phyloP scores from a whole-genome alignment of 768 basidiomycete genomes.

The Mycena albidolilacea region DNA sequence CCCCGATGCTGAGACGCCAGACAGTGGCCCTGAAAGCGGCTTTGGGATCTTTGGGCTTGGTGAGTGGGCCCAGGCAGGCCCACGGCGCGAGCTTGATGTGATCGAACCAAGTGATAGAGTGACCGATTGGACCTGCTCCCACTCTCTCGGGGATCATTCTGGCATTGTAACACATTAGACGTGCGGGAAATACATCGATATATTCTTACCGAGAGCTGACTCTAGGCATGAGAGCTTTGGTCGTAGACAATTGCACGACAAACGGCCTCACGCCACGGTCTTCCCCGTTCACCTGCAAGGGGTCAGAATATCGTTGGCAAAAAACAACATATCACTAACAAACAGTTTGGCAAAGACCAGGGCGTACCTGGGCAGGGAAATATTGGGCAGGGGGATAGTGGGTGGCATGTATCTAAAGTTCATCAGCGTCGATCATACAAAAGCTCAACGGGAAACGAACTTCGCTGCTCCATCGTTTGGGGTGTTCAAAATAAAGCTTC shows the following conservation, averaged over 20 bases:
- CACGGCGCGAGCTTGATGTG: background rate
- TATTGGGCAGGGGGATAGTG: background rate
- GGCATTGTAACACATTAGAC: background rate
- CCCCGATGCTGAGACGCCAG: slow-evolving; percentile 1
- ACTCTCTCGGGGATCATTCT: background rate
- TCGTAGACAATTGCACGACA: slow-evolving; percentile 8
- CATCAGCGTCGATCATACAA: background rate
- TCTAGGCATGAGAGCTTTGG: background rate
- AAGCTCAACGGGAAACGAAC: background rate
- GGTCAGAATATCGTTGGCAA: background rate
- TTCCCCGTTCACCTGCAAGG: background rate
- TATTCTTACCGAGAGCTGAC: background rate
- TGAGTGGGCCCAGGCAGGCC: background rate
- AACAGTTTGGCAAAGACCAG: slow-evolving; percentile 17
- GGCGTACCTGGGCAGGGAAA: background rate
- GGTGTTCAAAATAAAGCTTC: slow-evolving; percentile 44
- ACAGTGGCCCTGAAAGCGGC: background rate
- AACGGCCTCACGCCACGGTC: background rate
- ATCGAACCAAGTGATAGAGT: slow-evolving; percentile 13
- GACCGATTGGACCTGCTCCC: background rate
- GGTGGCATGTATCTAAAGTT: slow-evolving; percentile 18
- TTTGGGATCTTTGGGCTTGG: background rate
- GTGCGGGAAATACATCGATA: background rate
- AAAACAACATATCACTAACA: background rate
- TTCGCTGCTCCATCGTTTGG: slow-evolving; percentile 31